Evolutionary conservation across 768 basidiomycete species (phyloP), one percentile per base, ranked within the genome.

Genomic region (Rhodotorula taiwanensis): DNA sequence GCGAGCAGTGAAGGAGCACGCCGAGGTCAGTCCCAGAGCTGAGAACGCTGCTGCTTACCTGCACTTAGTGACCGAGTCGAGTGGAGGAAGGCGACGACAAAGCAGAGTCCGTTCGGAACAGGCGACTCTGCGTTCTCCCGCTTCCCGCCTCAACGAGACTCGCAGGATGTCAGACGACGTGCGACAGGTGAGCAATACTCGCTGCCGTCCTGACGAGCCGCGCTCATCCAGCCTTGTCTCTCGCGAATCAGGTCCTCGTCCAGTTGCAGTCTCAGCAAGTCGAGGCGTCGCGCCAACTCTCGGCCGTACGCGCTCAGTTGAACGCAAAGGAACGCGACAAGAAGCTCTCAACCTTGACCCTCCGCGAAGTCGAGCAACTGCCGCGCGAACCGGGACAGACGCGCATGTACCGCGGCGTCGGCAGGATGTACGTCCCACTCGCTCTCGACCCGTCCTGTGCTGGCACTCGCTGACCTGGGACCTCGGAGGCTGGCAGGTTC

Each of bases 351-450:
- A 58, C 62, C 25, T 53, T 70, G 34, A 70, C 69, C 4, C 56
- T 70, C 9, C 52, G 53, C 21, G 69, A 70, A 57, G 63, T 70
- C 56, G 59, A 70, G 50, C 45, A 30, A 13, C 58, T 70, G 3
- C 69, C 64, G 39, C 20, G 58, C 4, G 64, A 61, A 7, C 58
- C 49, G 10, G n/a, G 6, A 10, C 58, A 58, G 33, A 57, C 55
- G 4, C 39, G 33, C 5, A 45, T 59, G 44, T 70, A 70, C 58
- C 39, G 59, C 20, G 65, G 62, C 30, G 69, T 70, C 9, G 69
- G 69, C 11, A 23, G 60, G 42, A 70, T 67, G 69, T 67, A 20
- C 25, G 28, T 45, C 28, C 31, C 28, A n/a, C n/a, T n/a, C n/a
- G n/a, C n/a, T n/a, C n/a, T n/a, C n/a, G n/a, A n/a, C n/a, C 36